phyloP scores from a whole-genome alignment of 2,329 filamentous ascomycete genomes.

The Setomelanomma holmii region DNA sequence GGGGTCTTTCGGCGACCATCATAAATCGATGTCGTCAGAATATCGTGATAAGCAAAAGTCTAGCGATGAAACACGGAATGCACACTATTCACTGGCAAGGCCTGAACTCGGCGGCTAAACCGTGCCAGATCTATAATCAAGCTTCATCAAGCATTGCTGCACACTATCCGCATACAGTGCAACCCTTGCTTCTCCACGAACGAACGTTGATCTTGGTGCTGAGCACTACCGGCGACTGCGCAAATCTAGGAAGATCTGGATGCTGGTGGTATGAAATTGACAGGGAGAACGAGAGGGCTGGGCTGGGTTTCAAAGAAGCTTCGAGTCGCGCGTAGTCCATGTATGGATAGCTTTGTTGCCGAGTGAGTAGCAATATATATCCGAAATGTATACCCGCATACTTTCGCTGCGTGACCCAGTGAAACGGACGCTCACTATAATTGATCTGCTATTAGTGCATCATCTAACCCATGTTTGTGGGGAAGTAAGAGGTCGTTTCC shows the following conservation, averaged over 20 bases:
- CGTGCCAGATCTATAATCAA: constrained; percentile 24
- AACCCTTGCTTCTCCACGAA: constrained; percentile 25
- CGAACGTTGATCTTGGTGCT: not conserved
- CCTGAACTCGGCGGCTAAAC: constrained; percentile 20
- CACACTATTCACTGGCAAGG: not conserved
- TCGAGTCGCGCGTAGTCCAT: not conserved
- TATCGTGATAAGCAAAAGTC: not conserved
- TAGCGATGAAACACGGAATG: not conserved
- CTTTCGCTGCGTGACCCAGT: not conserved
- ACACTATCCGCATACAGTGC: constrained; percentile 13
- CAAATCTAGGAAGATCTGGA: too few relatives aligned
- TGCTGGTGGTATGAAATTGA: too few relatives aligned
- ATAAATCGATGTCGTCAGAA: too few relatives aligned
- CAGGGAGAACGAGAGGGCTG: too few relatives aligned
- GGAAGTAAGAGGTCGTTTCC: too few relatives aligned
- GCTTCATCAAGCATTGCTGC: constrained; percentile 34
- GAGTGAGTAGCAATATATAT: not conserved
- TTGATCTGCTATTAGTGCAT: too few relatives aligned
- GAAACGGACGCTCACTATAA: too few relatives aligned
- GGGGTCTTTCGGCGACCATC: constrained; percentile 2
- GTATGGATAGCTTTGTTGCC: not conserved
- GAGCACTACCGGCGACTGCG: not conserved
- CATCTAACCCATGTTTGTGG: too few relatives aligned
- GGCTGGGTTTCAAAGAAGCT: constrained; percentile 8
- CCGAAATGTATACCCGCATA: not conserved